Base-by-base conservation (phyloP, 2,329 filamentous ascomycete species). In the Pseudocercospora ulei region DNA sequence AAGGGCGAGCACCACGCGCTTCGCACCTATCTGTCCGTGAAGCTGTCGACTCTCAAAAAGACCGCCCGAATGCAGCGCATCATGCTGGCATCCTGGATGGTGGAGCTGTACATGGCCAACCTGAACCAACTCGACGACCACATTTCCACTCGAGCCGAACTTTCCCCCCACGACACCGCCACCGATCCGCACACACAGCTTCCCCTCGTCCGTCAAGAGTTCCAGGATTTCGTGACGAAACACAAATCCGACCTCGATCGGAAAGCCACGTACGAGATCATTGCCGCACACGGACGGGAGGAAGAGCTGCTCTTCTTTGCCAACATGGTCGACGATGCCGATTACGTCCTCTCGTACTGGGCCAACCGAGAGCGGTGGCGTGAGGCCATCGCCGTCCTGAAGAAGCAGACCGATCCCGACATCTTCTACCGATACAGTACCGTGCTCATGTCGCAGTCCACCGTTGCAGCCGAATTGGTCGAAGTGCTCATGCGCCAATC, bases 341-440 rank as follows among this genome's bases (percentile, higher is more conserved):
- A 92, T 59, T 98, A 93, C 56, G 86, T 96, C 13, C 68, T 98
- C 8, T 83, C 84, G 6, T 98, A 98, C 62, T 98, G 90, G 90
- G 81, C 96, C 11, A 90, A 96, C 62, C 75, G 88, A 43, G 90
- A 96, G 63, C 76, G 83, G 52, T 98, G 90, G 90, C 65, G 68
- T 3, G 86, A 95, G 53, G 85, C 86, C 2, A 68, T 98, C 49
- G 75, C 76, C 39, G 86, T 96, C 25, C 70, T 98, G 36, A 93
- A 95, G 65, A 86, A 82, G 61, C 90, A 98, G 63, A 93, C 80
- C 3, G 82, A 93, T 35, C 76, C 84, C 0, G 85, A 93, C 35
- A 83, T 93, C 29, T 98, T 96, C 64, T 96, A 96, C 67, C 81
- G 84, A 47, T 95, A 96, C 61, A 90, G 85, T 66, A 94, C 81